Conservation (phyloP, 768 basidiomycete genomes). For the Tylopilus vinaceipallidus region DNA sequence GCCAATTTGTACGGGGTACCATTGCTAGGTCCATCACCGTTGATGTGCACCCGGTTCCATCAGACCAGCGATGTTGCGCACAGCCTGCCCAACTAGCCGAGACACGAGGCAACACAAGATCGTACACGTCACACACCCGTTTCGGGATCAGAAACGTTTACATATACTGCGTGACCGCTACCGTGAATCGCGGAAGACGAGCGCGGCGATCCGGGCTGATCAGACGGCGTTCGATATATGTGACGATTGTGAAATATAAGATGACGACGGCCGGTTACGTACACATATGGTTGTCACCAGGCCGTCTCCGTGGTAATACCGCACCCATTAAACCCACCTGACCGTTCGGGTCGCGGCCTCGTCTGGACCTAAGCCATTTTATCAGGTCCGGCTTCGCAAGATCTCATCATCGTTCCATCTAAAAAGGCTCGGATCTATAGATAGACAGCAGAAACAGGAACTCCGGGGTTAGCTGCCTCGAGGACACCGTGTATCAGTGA, state of each 20-base stretch:
- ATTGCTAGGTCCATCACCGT: conserved; percentile 23
- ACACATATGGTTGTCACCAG: conserved; percentile 18
- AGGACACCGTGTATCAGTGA: conserved; percentile 21
- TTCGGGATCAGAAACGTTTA: conserved; percentile 30
- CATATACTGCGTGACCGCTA: conserved; percentile 13
- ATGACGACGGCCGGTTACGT: conserved; percentile 20
- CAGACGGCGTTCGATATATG: conserved; percentile 24
- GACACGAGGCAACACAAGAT: conserved; percentile 29
- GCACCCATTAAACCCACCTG: conserved; percentile 16
- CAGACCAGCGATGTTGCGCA: conserved; percentile 30
- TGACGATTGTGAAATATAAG: conserved; percentile 19
- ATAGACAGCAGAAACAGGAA: conserved; percentile 31
- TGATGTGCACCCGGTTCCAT: conserved; percentile 23
- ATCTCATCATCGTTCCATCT: conserved; percentile 12
- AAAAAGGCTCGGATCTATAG: conserved; percentile 22
- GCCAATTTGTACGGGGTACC: conserved; percentile 28
- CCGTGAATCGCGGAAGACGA: conserved; percentile 25
- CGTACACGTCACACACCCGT: conserved; percentile 31
- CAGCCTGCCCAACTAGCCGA: conserved; percentile 27
- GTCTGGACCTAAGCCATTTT: conserved; percentile 2
- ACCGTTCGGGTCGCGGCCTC: conserved; percentile 6
- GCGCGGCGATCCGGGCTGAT: conserved; percentile 26
- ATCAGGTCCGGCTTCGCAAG: conserved; percentile 17
- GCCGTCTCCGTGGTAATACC: conserved; percentile 16
- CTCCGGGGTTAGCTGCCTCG: conserved; percentile 24